Conservation (phyloP, 1,139 yeast species). For the Taphrina betulina region DNA sequence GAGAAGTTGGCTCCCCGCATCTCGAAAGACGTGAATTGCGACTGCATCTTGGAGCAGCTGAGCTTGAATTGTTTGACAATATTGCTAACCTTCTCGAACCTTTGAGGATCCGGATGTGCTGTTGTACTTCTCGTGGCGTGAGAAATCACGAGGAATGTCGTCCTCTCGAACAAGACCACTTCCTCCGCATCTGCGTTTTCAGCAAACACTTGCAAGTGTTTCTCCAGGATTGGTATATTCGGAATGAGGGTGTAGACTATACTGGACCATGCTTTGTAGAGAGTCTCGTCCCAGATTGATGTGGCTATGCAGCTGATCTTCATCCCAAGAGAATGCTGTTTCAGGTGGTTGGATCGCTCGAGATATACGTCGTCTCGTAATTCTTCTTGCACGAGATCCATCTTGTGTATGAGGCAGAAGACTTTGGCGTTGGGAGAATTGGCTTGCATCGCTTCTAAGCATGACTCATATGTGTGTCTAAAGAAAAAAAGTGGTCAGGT, state of each 20-base stretch:
- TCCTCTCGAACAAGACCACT: conserved; percentile 85
- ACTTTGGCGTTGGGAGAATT: conserved; percentile 90
- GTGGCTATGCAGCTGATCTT: conserved; percentile 87
- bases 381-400: conserved; percentile 90
- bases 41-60: conserved; percentile 78
- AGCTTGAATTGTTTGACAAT: conserved; percentile 93
- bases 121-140: conserved; percentile 46
- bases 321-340: conserved; percentile 70
- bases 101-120: conserved; percentile 67
- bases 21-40: conserved; percentile 75
- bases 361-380: conserved; percentile 68
- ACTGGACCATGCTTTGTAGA: conserved; percentile 90
- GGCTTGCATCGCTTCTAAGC: conserved; percentile 75
- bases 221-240: conserved; percentile 78
- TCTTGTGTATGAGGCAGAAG: conserved; percentile 87
- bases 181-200: conserved; percentile 80
- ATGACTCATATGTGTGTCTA: conserved; percentile 74
- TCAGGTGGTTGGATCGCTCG: conserved; percentile 37
- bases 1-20: conserved; percentile 71
- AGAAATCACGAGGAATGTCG: conserved; percentile 88
- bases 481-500: neutral
- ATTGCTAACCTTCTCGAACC: conserved; percentile 91
- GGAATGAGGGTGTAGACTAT: conserved; percentile 94
- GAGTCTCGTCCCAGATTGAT: conserved; percentile 95
- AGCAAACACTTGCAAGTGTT: conserved; percentile 71